A percentile compares a stretch with the other conserved stretches of the same genome.
Evolutionary conservation across 495 filamentous ascomycete species (phyloP).

Genomic region (Cairneyella variabilis): DNA sequence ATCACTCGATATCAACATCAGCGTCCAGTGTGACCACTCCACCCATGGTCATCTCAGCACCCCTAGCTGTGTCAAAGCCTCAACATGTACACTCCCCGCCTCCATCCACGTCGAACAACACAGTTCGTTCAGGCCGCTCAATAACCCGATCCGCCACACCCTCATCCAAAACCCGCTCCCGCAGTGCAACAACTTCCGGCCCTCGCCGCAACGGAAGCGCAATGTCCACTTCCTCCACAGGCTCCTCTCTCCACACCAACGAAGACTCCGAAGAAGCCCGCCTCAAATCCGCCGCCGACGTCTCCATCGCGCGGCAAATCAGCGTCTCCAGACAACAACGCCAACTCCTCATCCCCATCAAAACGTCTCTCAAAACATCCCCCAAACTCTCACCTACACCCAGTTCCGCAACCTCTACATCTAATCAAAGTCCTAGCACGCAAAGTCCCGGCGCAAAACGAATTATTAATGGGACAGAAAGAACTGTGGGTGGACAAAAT

Average conservation of each 20-base stretch:
- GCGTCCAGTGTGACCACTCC: constrained; percentile 17
- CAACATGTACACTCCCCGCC: not conserved
- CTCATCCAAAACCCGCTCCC: not conserved
- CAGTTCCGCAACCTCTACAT: not conserved
- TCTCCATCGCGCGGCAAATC: constrained; percentile 57
- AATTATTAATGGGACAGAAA: not conserved
- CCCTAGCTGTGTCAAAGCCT: not conserved
- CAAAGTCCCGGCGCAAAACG: not conserved
- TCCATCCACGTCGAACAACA: not conserved
- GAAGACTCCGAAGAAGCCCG: constrained; percentile 28
- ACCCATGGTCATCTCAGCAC: constrained; percentile 2
- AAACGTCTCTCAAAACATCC: not conserved
- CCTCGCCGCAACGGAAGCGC: constrained; percentile 11
- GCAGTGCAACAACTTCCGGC: not conserved
- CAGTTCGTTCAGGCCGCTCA: constrained; percentile 7
- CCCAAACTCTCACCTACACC: not conserved
- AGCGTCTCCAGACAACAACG: constrained; percentile 53
- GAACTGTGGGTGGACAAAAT: not conserved
- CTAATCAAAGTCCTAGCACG: not conserved
- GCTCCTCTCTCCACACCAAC: constrained; percentile 22
- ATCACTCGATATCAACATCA: constrained; percentile 20
- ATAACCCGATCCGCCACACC: constrained; percentile 11
- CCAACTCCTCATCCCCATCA: constrained; percentile 36
- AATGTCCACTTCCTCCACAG: constrained; percentile 29
- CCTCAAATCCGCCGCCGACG: constrained; percentile 45